phyloP scores from a whole-genome alignment of 2,329 filamentous ascomycete species.

The Trichothecium sympodiale region DNA sequence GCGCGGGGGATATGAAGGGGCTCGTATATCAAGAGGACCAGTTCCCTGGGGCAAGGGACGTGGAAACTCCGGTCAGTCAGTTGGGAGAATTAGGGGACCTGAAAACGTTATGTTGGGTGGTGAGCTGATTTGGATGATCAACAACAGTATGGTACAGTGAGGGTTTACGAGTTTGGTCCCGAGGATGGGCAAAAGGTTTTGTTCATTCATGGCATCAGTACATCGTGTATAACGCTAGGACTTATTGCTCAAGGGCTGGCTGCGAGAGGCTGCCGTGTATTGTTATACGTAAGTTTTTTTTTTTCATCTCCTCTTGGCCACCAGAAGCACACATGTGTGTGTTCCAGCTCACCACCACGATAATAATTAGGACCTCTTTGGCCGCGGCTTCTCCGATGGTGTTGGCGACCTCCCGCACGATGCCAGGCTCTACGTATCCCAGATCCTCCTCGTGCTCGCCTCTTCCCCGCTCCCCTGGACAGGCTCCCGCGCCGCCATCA shows the following conservation, averaged over 20 bases:
- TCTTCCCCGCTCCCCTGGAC: slow-evolving; percentile 64
- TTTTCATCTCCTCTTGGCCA: slow-evolving; percentile 7
- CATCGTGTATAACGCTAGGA: slow-evolving; percentile 62
- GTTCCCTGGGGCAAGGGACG: slow-evolving; percentile 63
- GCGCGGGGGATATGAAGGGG: slow-evolving; percentile 22
- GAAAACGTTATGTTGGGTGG: neutral
- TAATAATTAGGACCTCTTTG: slow-evolving; percentile 52
- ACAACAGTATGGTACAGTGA: slow-evolving; percentile 56
- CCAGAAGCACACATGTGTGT: too few relatives aligned
- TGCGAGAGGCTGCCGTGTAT: slow-evolving; percentile 61
- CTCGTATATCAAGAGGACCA: slow-evolving; percentile 53
- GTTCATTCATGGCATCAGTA: slow-evolving; percentile 75
- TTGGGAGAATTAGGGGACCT: neutral
- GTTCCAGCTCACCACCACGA: neutral
- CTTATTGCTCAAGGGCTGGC: slow-evolving; percentile 57
- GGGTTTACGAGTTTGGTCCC: slow-evolving; percentile 77
- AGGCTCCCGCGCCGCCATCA: slow-evolving; percentile 39
- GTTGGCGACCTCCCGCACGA: slow-evolving; percentile 60
- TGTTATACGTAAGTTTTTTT: slow-evolving; percentile 52
- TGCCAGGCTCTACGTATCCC: slow-evolving; percentile 59
- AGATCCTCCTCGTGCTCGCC: slow-evolving; percentile 59
- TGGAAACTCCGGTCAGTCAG: slow-evolving; percentile 48
- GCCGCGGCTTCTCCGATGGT: slow-evolving; percentile 55
- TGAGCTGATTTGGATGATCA: too few relatives aligned
- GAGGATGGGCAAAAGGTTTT: slow-evolving; percentile 62